These are phyloP conservation scores for Ophiostoma piceae DNA, from an alignment of 2,329 filamentous ascomycete genomes.

Conservation along the genomic window DNA sequence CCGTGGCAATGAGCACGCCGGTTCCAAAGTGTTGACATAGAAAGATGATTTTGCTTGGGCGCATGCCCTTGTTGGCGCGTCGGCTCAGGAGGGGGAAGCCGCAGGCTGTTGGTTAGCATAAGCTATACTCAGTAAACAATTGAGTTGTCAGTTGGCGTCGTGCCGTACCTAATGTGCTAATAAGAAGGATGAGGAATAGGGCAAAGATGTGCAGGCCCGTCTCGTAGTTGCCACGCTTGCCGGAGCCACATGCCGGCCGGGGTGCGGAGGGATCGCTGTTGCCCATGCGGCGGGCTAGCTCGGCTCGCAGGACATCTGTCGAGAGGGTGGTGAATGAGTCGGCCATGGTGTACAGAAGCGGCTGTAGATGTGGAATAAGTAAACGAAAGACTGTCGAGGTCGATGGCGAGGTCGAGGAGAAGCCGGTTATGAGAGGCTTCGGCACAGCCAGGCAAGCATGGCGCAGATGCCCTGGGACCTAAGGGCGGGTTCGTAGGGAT, in stretches of 20 bases:
- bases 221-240: slow-evolving; percentile 55
- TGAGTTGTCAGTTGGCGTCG: neutral
- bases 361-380: neutral
- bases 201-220: slow-evolving; percentile 63
- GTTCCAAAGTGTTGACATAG: slow-evolving; percentile 72
- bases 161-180: slow-evolving; percentile 41
- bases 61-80: slow-evolving; percentile 51
- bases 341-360: neutral
- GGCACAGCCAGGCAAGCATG: slow-evolving; percentile 14
- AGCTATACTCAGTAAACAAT: neutral
- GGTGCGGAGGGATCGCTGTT: slow-evolving; percentile 34
- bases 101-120: slow-evolving; percentile 44
- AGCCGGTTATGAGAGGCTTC: slow-evolving; percentile 14
- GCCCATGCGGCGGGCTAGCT: slow-evolving; percentile 46
- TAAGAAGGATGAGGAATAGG: slow-evolving; percentile 57
- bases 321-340: slow-evolving; percentile 30
- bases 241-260: slow-evolving; percentile 50
- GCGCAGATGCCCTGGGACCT: slow-evolving; percentile 1
- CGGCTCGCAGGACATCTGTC: slow-evolving; percentile 48
- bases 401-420: neutral
- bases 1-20: slow-evolving; percentile 78
- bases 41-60: slow-evolving; percentile 58
- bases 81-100: slow-evolving; percentile 62
- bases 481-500: neutral
- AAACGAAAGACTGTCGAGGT: neutral